These are phyloP conservation scores for Nissolia schottii DNA, from an alignment of 306 rosid species.

Conservation along the genomic window DNA sequence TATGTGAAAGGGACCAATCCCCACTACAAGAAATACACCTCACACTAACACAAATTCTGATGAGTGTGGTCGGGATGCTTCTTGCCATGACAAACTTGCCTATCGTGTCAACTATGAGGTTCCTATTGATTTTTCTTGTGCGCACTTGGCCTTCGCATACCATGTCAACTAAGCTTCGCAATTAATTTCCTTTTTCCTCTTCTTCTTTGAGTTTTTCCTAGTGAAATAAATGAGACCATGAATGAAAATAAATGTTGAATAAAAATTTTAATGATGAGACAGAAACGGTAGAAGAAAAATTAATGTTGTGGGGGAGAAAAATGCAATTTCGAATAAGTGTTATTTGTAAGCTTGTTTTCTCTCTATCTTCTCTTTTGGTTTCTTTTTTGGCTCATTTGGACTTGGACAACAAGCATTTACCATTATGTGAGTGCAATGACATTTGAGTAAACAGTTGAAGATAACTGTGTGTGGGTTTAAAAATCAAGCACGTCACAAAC, in stretches of 20 bases:
- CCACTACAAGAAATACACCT: too few relatives aligned
- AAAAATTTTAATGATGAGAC: background rate
- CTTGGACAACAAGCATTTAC: slow-evolving; percentile 23
- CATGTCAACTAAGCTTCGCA: too few relatives aligned
- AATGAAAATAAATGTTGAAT: slow-evolving; percentile 2
- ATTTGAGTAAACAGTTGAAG: slow-evolving; percentile 40
- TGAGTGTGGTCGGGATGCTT: slow-evolving; percentile 36
- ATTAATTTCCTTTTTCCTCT: background rate
- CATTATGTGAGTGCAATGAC: slow-evolving; percentile 33
- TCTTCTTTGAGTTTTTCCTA: background rate
- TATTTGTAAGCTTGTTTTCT: background rate
- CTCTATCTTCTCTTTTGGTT: background rate
- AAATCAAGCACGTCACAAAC: slow-evolving; percentile 19
- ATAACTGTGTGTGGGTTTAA: slow-evolving; percentile 40
- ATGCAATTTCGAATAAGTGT: background rate
- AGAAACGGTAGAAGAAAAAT: background rate
- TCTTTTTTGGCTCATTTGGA: background rate
- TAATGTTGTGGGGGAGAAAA: slow-evolving; percentile 7
- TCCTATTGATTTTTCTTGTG: slow-evolving; percentile 46
- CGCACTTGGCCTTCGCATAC: slow-evolving; percentile 89
- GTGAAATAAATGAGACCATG: slow-evolving; percentile 10
- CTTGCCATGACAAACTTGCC: slow-evolving; percentile 65
- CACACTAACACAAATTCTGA: background rate
- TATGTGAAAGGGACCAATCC: slow-evolving; percentile 34
- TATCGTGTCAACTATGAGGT: slow-evolving; percentile 66